Conservation (phyloP, 495 filamentous ascomycete genomes). For the Podospora fimiseda region DNA sequence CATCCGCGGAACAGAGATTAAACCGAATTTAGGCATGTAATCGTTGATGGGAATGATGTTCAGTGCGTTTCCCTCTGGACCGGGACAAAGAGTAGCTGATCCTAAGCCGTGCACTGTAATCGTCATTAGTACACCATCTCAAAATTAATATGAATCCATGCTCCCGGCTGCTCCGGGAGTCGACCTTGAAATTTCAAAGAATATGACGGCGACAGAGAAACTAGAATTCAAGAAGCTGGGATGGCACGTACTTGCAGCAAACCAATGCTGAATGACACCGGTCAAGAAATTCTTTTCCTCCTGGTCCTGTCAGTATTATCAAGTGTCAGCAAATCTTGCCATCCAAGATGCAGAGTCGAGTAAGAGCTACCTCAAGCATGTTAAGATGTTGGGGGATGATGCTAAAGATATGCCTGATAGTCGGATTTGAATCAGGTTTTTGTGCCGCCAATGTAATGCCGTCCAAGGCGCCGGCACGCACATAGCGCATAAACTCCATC, state of each 20-base stretch:
- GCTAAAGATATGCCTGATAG: conserved; percentile 17
- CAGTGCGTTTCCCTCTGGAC: conserved; percentile 28
- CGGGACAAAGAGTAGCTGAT: conserved; percentile 31
- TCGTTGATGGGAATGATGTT: conserved; percentile 21
- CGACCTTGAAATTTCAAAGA: conserved; percentile 5
- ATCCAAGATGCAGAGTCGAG: not conserved
- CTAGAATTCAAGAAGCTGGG: not conserved
- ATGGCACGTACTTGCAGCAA: conserved; percentile 34
- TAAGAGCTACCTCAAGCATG: conserved; percentile 12
- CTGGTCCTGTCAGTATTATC: not conserved
- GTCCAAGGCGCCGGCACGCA: conserved; percentile 21
- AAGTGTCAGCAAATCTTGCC: not conserved
- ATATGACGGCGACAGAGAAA: not conserved
- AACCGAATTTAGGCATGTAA: conserved; percentile 18
- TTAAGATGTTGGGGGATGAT: conserved; percentile 18
- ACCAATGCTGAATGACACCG: conserved; percentile 33
- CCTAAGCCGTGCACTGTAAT: conserved; percentile 27
- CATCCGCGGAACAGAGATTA: conserved; percentile 36
- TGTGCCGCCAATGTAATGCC: conserved; percentile 13
- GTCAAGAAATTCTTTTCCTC: conserved; percentile 23
- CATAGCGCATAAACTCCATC: conserved; percentile 26
- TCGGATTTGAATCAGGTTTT: too few relatives aligned
- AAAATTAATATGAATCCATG: too few relatives aligned
- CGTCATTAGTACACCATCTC: too few relatives aligned
- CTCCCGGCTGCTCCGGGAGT: too few relatives aligned